Percentiles rank a stretch among this genome's conserved stretches.
Conservation (phyloP, 1,284 basidiomycete species). For the Moesziomyces antarcticus region DNA sequence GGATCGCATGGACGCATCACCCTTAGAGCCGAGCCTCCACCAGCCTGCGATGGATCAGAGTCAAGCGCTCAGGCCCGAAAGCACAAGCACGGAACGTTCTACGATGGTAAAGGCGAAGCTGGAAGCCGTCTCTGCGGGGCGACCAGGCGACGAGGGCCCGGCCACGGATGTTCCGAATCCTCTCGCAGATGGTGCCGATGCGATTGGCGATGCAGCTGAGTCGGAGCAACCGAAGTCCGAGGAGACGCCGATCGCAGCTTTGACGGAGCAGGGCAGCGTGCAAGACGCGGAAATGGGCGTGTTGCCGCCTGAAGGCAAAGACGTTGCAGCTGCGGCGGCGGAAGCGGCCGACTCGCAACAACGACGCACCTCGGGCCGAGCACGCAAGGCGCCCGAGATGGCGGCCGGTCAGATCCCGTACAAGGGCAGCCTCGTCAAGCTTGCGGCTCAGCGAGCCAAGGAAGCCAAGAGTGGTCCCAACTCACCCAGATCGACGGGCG, state of each 20-base stretch:
- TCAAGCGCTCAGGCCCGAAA: no score
- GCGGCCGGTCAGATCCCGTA: slow-evolving; percentile 48
- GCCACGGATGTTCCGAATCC: no score
- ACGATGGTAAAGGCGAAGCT: slow-evolving; percentile 8
- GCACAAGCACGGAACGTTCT: not conserved
- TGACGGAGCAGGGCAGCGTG: no score
- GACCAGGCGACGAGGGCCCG: no score
- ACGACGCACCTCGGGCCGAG: slow-evolving; percentile 39
- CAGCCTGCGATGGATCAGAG: slow-evolving; percentile 5
- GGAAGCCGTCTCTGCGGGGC: not conserved
- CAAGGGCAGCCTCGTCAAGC: slow-evolving; percentile 48
- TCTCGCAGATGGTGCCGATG: no score
- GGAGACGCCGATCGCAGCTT: no score
- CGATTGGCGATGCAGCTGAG: no score
- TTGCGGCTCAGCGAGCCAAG: slow-evolving; percentile 46
- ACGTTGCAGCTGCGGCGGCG: not conserved
- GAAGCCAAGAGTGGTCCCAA: slow-evolving; percentile 18
- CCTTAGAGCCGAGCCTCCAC: slow-evolving; percentile 16
- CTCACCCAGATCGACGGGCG: slow-evolving; percentile 27
- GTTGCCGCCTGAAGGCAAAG: no score
- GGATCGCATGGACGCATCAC: slow-evolving; percentile 10
- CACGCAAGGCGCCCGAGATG: slow-evolving; percentile 47
- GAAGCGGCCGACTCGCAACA: slow-evolving; percentile 23
- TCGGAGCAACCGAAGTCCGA: no score
- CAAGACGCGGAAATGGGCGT: no score